Conservation (phyloP, 441 rosid species). For the Euphorbia schlechtendalii region DNA sequence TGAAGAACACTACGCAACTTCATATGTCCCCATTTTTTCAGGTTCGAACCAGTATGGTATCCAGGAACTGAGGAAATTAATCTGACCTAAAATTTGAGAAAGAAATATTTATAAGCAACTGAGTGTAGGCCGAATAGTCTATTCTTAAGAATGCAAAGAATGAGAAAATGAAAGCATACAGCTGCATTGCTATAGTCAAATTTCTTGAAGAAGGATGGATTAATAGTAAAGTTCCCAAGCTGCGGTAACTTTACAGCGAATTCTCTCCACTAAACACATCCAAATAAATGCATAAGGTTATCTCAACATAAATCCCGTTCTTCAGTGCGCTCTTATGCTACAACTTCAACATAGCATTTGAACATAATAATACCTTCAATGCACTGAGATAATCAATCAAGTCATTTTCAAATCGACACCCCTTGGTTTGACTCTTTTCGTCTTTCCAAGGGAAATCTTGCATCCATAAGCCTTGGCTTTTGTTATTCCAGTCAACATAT, state of each 20-base stretch:
- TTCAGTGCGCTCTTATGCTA: background rate
- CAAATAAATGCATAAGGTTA: slow-evolving; percentile 5
- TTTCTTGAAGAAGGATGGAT: slow-evolving; percentile 71
- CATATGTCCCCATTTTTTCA: slow-evolving; percentile 95
- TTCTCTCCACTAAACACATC: slow-evolving; percentile 60
- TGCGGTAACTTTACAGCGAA: slow-evolving; percentile 56
- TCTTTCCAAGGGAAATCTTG: slow-evolving; percentile 98
- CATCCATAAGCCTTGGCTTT: slow-evolving; percentile 96
- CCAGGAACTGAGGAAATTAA: slow-evolving; percentile 92
- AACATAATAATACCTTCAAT: slow-evolving; percentile 49
- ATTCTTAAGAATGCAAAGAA: slow-evolving; percentile 3
- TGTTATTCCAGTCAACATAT: slow-evolving; percentile 92
- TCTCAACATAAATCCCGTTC: background rate
- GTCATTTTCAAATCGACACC: slow-evolving; percentile 73
- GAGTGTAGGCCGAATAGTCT: background rate
- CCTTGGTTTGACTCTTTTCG: slow-evolving; percentile 36
- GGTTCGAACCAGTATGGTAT: slow-evolving; percentile 66
- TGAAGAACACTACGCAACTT: slow-evolving; percentile 63
- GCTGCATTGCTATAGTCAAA: slow-evolving; percentile 62
- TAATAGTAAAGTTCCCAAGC: slow-evolving; percentile 52
- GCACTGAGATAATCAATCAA: slow-evolving; percentile 72
- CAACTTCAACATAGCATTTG: background rate
- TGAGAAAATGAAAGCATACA: slow-evolving; percentile 29
- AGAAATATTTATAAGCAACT: background rate
- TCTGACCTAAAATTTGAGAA: slow-evolving; percentile 47